Evolutionary conservation across 2,329 filamentous ascomycete species (phyloP), one percentile per base, ranked within the genome.

Genomic region (Bipolaris zeicola): DNA sequence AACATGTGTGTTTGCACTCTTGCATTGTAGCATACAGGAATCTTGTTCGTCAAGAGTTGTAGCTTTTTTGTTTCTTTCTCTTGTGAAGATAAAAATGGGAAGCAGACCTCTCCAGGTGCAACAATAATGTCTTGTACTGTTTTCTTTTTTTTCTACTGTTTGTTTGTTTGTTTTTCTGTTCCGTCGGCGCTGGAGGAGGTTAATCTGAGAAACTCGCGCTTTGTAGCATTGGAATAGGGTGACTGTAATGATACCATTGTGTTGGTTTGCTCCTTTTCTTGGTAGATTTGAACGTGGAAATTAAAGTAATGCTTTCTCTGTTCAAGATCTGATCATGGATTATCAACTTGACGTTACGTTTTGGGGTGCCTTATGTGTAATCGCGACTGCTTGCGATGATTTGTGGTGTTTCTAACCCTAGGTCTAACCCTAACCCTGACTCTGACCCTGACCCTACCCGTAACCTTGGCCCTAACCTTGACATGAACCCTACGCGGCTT

Each of bases 11-110:
- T 42, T 44, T 10, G 16, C 36, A 16, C 28, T 42, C 33, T 33
- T 48, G 41, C 43, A 42, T 42, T 47, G 37, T 56, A 47, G 16
- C 43, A 52, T 52, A 43, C 26, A 24, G 22, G 43, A 31, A 11
- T 8, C 37, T 31, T 10, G 10, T 31, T 13, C 45, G 20, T 16
- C 14, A 46, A 48, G 45, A 48, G 5, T 31, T 31, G 4, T 31
- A 31, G 42, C 42, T 26, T 14, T 33, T 5, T 16, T 28, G 16
- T 8, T 10, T 6, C 20, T 26, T 26, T 26, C 26, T 44, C 42
- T 33, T 33, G 26, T 28, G 28, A 31, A 45, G 26, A 45, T 18
- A 33, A 22, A 44, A 28, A 31, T 6, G 8, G 26, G 16, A 18
- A 45, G 42, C 26, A 18, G 42, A 31, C 18, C 26, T 31, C 26